phyloP scores from a whole-genome alignment of 192 early-diverging fungal species.

The Podila epicladia region DNA sequence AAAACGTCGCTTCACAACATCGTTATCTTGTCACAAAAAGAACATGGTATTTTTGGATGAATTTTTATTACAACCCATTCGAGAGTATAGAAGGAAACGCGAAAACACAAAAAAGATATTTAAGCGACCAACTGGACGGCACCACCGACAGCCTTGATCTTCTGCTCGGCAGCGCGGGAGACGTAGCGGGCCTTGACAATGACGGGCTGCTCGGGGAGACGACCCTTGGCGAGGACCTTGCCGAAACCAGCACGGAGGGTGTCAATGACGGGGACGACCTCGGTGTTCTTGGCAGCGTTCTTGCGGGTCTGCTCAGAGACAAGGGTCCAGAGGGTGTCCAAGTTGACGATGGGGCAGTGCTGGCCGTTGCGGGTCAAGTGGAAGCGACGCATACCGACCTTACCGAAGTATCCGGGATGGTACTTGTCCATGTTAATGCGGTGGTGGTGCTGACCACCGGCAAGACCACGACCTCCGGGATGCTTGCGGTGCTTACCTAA shows the following conservation, averaged over 20 bases:
- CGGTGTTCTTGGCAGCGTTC: constrained; percentile 84
- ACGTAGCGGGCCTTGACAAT: constrained; percentile 97
- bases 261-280: constrained; percentile 95
- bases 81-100: not conserved
- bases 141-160: constrained; percentile 98
- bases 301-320: constrained; percentile 84
- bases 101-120: constrained; percentile 13
- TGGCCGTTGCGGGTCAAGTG: constrained; percentile 94
- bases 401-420: constrained; percentile 99
- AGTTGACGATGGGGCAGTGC: constrained; percentile 86
- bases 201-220: constrained; percentile 87
- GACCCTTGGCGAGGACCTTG: constrained; percentile 97
- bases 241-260: constrained; percentile 82
- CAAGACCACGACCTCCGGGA: constrained; percentile 99
- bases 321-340: constrained; percentile 91
- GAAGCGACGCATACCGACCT: constrained; percentile 99
- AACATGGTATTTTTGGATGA: constrained; percentile 2
- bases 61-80: constrained; percentile 59
- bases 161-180: constrained; percentile 93
- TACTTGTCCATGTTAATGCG: constrained; percentile 99
- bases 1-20: too few relatives aligned
- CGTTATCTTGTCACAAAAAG: too few relatives aligned
- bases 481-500: constrained; percentile 98
- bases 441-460: constrained; percentile 99
- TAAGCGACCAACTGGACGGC: constrained; percentile 71